Evolutionary conservation across 148 eudicot genomes (phyloP).

Genomic region (Rhododendron henanense): DNA sequence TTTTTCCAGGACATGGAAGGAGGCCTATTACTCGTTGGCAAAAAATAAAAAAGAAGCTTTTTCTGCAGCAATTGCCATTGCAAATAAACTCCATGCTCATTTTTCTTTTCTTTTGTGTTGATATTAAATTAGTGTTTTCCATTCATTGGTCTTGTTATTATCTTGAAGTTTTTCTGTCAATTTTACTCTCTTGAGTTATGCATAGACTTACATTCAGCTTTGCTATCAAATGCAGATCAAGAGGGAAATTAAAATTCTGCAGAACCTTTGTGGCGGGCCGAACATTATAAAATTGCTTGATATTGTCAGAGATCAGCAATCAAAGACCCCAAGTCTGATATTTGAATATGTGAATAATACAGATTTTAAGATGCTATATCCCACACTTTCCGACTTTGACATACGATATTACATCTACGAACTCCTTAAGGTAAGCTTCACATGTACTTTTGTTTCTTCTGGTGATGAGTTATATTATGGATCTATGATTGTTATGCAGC

Average conservation of each 20-base stretch:
- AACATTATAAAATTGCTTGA: conserved; percentile 86
- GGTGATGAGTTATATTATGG: neutral
- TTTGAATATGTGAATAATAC: conserved; percentile 92
- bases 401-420: conserved; percentile 87
- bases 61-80: neutral
- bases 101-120: neutral
- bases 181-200: neutral
- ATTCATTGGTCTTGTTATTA: neutral
- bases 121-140: neutral
- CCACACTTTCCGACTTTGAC: conserved; percentile 79
- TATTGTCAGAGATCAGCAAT: conserved; percentile 89
- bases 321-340: conserved; percentile 85
- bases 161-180: neutral
- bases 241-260: conserved; percentile 95
- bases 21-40: neutral
- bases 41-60: neutral
- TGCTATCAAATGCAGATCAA: conserved; percentile 60
- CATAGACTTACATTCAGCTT: neutral
- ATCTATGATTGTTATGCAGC: conserved; percentile 5
- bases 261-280: conserved; percentile 92
- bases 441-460: neutral
- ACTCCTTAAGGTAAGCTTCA: conserved; percentile 68
- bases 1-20: neutral
- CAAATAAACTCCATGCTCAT: too few relatives aligned
- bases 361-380: conserved; percentile 88